A percentile compares a stretch with the other conserved stretches of the same genome.
phyloP scores from a whole-genome alignment of 176 grass and related monocot species.

The Olyra latifolia region DNA sequence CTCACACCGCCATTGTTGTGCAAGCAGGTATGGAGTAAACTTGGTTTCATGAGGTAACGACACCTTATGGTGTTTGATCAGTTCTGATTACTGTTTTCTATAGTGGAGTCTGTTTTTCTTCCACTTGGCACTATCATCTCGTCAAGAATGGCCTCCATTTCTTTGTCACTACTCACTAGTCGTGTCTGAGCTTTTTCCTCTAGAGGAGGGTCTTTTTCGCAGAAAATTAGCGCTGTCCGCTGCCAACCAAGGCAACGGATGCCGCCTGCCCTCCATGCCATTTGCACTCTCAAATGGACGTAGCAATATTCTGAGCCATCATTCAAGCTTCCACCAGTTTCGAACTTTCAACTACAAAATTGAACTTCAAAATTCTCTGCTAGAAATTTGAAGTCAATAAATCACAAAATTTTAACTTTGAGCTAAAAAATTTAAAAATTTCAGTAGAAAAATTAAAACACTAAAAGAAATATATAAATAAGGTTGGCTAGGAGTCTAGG shows the following conservation, averaged over 20 bases:
- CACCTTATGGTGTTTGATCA: background rate
- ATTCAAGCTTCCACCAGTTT: background rate
- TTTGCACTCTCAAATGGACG: background rate
- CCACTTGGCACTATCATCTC: background rate
- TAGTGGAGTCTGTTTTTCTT: background rate
- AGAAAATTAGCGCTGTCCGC: too few species aligned
- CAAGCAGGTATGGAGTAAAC: background rate
- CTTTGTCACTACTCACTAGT: background rate
- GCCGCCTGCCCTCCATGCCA: too few species aligned
- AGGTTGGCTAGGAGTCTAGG: too few species aligned
- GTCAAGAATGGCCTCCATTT: background rate
- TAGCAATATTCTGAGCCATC: background rate
- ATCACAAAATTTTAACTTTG: too few species aligned
- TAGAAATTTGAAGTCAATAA: too few species aligned
- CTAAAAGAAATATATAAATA: too few species aligned
- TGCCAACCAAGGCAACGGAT: too few species aligned
- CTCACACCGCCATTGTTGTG: background rate
- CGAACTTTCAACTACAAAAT: background rate
- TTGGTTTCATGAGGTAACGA: background rate
- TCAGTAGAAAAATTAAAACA: too few species aligned
- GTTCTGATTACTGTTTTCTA: background rate
- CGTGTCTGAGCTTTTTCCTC: background rate
- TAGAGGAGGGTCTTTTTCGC: background rate
- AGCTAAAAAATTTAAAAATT: too few species aligned
- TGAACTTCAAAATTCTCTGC: background rate